Base-by-base conservation (phyloP, 495 filamentous ascomycete genomes). In the Penicillium taxi region DNA sequence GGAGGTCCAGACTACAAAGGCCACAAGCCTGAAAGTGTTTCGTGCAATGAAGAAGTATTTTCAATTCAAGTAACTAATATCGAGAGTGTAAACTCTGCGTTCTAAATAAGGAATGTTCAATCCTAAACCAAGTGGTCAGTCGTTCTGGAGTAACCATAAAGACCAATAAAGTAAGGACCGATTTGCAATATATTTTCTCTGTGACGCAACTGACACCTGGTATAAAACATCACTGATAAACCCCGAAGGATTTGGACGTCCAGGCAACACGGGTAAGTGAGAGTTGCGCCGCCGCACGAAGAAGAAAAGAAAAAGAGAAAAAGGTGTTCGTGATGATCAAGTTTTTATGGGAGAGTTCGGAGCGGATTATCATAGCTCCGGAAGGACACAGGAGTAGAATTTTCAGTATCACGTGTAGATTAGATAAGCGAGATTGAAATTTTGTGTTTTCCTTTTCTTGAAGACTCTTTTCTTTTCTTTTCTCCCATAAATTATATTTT, bases 251-350 rank as follows among this genome's bases (percentile, higher is more conserved):
- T 39, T 35, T 53, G 50, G 52, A 61, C 59, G 58, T 63, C 56
- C 63, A 72, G 57, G 71, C 64, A 75, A 75, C 67, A 76, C 66
- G 65, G 68, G 56, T 55, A 49, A 62, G 50, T 65, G 44, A 47
- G 37, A 67, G 66, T 69, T 66, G 65, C 67, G 66, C 63, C 70
- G 73, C 75, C 73, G 75, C 75, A 78, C 72, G 64, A 78, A 74
- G 72, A 61, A 54, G 53, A 64, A 73, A 65, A 45, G 53, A 58
- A 59, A 58, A 48, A 46, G 52, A 58, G 53, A 26, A 20, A 53
- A 59, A 42, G 37, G 8, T 12, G 23, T 20, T 6, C 20, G 18
- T 11, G 33, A 9, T n/a, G 13, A 14, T 12, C 23, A 35, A 44
- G 44, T 48, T 55, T 61, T 67, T 63, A 55, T 56, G 33, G 32